Evolutionary conservation across 441 rosid species (phyloP).

Genomic region (Caryocar brasiliense): DNA sequence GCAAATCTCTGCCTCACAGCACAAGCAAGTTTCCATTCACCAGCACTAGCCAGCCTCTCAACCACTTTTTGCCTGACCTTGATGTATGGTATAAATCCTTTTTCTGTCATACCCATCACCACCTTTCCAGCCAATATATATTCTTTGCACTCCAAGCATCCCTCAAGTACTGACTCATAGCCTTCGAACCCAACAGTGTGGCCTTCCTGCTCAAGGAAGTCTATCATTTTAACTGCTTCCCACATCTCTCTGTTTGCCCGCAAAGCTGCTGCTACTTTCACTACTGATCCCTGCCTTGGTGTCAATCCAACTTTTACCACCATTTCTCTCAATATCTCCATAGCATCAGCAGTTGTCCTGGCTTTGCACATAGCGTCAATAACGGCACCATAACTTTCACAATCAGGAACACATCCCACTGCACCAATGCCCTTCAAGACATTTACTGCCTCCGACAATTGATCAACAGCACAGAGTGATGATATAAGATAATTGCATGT

Average conservation of each 20-base stretch:
- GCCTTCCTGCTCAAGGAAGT: slow-evolving; percentile 48
- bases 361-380: slow-evolving; percentile 40
- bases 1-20: slow-evolving; percentile 62
- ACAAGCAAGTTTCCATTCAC: slow-evolving; percentile 60
- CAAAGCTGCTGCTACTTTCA: slow-evolving; percentile 47
- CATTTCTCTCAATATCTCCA: slow-evolving; percentile 61
- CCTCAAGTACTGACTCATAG: slow-evolving; percentile 50
- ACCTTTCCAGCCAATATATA: slow-evolving; percentile 69
- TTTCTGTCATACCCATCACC: slow-evolving; percentile 62
- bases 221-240: slow-evolving; percentile 58
- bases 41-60: slow-evolving; percentile 43
- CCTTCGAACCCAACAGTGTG: slow-evolving; percentile 48
- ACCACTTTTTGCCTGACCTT: slow-evolving; percentile 64
- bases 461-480: slow-evolving; percentile 65
- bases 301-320: slow-evolving; percentile 48
- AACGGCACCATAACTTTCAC: slow-evolving; percentile 49
- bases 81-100: slow-evolving; percentile 72
- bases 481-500: slow-evolving; percentile 54
- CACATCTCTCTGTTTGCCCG: slow-evolving; percentile 52
- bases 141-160: slow-evolving; percentile 56
- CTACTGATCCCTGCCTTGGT: slow-evolving; percentile 51
- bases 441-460: slow-evolving; percentile 48
- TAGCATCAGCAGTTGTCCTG: slow-evolving; percentile 43
- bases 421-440: slow-evolving; percentile 48
- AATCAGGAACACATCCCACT: slow-evolving; percentile 63